Base-by-base conservation (phyloP, 768 basidiomycete species). In the Amanita rimosa region DNA sequence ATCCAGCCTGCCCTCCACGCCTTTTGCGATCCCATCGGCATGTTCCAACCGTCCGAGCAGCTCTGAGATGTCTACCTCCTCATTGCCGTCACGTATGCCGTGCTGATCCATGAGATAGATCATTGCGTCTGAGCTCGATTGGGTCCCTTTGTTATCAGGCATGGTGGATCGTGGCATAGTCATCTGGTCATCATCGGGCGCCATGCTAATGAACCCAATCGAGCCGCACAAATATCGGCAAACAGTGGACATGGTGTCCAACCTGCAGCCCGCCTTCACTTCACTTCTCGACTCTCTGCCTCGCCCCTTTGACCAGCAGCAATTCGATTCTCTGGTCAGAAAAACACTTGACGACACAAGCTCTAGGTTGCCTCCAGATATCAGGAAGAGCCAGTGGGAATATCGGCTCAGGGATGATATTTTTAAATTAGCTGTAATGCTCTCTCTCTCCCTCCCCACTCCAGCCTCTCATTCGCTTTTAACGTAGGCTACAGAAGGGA, bases 381-480 rank as follows among this genome's bases (percentile, higher is more conserved):
- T 76, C 51, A 66, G 74, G 51, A 83, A 78, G 61, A 77, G 74
- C 40, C 78, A 79, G 55, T 90, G 88, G 87, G 88, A 90, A 58
- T 76, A 76, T 54, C 64, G 81, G 34, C 64, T 89, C 29, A 78
- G 76, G 67, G 77, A 77, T 53, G 84, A 86, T 57, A 72, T 89
- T 39, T 84, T 86, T 58, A 66, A 67, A 41, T 69, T 86, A 52
- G 85, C 85, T 44, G 88, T 89, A 56, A 57, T 79, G 5, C 4
- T 26, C 26, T 38, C 17, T 45, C 19, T 16, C 4, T 39, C 38
- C 16, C 8, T 24, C 16, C 43, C 37, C 13, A 22, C 34, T 40
- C 24, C 35, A n/a, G 22, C 51, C 9, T 50, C n/a, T 26, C 19
- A 19, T 11, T 17, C 24, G 17, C 27, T 24, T 21, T 27, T 11